Percentiles rank a stretch among this genome's conserved stretches.
phyloP scores from a whole-genome alignment of 2,329 filamentous ascomycete genomes.

The Chlorencoelia australis region DNA sequence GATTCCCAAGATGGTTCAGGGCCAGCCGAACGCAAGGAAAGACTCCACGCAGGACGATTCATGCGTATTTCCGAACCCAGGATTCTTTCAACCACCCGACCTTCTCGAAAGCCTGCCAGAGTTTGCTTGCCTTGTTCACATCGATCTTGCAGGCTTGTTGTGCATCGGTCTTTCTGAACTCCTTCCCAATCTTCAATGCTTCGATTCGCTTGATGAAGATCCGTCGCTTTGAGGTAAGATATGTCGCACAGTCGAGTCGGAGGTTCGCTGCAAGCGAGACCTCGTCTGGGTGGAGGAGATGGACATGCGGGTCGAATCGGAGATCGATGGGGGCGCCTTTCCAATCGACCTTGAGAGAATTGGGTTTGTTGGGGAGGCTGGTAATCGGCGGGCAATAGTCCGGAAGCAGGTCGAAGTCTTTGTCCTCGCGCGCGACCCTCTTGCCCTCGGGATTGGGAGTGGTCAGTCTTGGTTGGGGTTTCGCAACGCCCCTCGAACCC shows the following conservation, averaged over 20 bases:
- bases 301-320: constrained; percentile 56
- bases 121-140: constrained; percentile 90
- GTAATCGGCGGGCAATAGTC: constrained; percentile 63
- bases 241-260: constrained; percentile 76
- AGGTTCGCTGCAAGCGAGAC: constrained; percentile 65
- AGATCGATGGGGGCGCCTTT: constrained; percentile 74
- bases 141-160: constrained; percentile 98
- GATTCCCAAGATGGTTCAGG: no score
- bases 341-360: constrained; percentile 77
- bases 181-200: constrained; percentile 57
- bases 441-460: constrained; percentile 28
- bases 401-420: constrained; percentile 62
- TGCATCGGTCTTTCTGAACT: constrained; percentile 90
- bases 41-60: no score
- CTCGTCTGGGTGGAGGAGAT: constrained; percentile 71
- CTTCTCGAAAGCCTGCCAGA: constrained; percentile 82
- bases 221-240: constrained; percentile 84
- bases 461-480: no score
- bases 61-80: constrained; percentile 19
- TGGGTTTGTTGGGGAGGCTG: constrained; percentile 55
- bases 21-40: no score
- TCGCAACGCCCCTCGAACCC: constrained; percentile 8
- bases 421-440: constrained; percentile 67
- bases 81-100: constrained; percentile 61
- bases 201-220: constrained; percentile 74